phyloP scores from a whole-genome alignment of 2,329 filamentous ascomycete species.

The Diaporthe vaccinii region DNA sequence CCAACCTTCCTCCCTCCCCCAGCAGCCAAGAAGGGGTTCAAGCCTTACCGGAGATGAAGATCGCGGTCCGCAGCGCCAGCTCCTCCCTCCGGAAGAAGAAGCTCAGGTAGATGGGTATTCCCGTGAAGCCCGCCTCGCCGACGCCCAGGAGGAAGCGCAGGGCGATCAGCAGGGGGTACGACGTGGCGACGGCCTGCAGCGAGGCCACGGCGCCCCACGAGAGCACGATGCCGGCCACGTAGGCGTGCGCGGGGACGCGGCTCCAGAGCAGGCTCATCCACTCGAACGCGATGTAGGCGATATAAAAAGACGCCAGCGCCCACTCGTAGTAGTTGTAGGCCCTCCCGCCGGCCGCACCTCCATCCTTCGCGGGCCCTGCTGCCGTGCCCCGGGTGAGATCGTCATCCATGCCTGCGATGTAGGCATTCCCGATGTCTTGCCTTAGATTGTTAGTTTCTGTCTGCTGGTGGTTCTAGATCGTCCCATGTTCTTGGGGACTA shows the following conservation, averaged over 20 bases:
- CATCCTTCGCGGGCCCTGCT: conserved; percentile 52
- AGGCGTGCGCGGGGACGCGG: conserved; percentile 71
- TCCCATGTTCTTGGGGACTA: conserved; percentile 1
- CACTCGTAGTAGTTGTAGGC: conserved; percentile 74
- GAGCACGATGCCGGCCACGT: conserved; percentile 73
- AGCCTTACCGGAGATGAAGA: conserved; percentile 80
- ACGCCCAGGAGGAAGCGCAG: conserved; percentile 71
- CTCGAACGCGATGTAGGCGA: conserved; percentile 74
- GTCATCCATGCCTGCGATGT: conserved; percentile 73
- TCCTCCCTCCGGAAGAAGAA: conserved; percentile 78
- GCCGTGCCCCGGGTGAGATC: conserved; percentile 58
- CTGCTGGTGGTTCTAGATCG: not conserved
- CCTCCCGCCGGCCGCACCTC: conserved; percentile 55
- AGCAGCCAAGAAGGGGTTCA: conserved; percentile 32
- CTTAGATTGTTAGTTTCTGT: not conserved
- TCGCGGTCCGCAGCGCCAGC: conserved; percentile 85
- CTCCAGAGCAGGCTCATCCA: conserved; percentile 76
- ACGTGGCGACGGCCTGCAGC: conserved; percentile 76
- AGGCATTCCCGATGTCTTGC: conserved; percentile 74
- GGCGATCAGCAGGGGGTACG: conserved; percentile 70
- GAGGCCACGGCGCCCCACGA: conserved; percentile 86
- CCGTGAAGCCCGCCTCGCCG: conserved; percentile 75
- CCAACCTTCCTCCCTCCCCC: no score
- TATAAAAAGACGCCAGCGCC: conserved; percentile 73
- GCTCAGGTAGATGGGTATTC: conserved; percentile 74